These are phyloP conservation scores for Acephala macrosclerotiorum DNA, from an alignment of 2,329 filamentous ascomycete genomes.

Conservation along the genomic window DNA sequence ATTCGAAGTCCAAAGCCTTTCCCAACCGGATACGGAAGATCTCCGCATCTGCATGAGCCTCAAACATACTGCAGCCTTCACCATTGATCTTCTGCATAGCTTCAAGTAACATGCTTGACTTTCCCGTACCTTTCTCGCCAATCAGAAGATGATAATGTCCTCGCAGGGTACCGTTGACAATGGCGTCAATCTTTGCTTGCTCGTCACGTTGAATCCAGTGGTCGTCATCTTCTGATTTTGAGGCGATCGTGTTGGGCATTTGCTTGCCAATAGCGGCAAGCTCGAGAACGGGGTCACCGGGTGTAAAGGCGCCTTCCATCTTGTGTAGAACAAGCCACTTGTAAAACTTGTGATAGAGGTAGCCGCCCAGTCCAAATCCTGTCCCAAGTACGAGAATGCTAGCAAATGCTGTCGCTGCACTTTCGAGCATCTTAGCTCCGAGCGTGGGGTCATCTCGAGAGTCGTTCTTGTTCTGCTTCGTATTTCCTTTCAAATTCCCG, in stretches of 20 bases:
- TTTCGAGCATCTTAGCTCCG: conserved; percentile 70
- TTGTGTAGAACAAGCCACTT: conserved; percentile 91
- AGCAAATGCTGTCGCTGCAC: conserved; percentile 77
- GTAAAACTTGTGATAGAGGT: conserved; percentile 83
- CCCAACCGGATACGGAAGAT: conserved; percentile 93
- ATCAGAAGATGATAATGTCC: conserved; percentile 93
- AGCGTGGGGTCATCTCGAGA: conserved; percentile 33
- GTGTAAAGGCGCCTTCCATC: conserved; percentile 90
- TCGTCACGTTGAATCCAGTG: conserved; percentile 88
- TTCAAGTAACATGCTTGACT: conserved; percentile 95
- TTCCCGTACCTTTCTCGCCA: conserved; percentile 95
- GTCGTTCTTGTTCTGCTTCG: conserved; percentile 15
- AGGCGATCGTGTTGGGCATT: conserved; percentile 50
- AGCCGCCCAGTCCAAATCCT: conserved; percentile 72
- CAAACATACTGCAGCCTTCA: conserved; percentile 91
- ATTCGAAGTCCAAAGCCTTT: conserved; percentile 95
- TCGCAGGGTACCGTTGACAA: conserved; percentile 73
- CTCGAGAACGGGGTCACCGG: conserved; percentile 88
- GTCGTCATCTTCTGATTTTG: conserved; percentile 49
- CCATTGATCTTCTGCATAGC: conserved; percentile 94
- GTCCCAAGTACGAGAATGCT: conserved; percentile 76
- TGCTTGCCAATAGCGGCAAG: conserved; percentile 73
- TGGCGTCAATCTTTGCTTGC: conserved; percentile 81
- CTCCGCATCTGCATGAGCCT: conserved; percentile 93
- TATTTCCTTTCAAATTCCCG: conserved; percentile 16